Evolutionary conservation across 31 red algal genomes (phyloP).

Genomic region (Bonnemaisonia californica): DNA sequence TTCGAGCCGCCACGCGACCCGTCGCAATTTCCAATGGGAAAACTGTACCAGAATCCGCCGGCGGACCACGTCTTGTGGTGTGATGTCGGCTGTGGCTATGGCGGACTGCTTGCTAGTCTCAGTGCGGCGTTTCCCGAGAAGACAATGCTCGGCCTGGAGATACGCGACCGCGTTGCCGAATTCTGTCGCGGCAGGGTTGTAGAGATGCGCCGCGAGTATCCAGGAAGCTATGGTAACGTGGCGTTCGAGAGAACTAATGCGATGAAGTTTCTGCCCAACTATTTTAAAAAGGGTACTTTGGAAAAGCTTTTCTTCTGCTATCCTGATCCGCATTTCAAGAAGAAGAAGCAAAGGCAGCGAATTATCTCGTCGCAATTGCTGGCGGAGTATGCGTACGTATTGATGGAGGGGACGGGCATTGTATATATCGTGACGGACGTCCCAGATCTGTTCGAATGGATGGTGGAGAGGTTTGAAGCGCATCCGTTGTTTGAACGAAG

Average conservation of each 20-base stretch:
- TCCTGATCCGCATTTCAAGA: slow-evolving; percentile 99
- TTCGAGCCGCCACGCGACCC: slow-evolving; percentile 78
- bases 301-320: slow-evolving; percentile 95
- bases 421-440: slow-evolving; percentile 95
- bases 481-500: slow-evolving; percentile 78
- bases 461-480: slow-evolving; percentile 62
- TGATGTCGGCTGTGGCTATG: slow-evolving; percentile 96
- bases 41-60: slow-evolving; percentile 46
- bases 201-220: slow-evolving; percentile 64
- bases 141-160: slow-evolving; percentile 91
- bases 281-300: slow-evolving; percentile 64
- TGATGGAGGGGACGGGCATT: slow-evolving; percentile 51
- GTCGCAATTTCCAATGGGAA: slow-evolving; percentile 30
- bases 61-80: slow-evolving; percentile 50
- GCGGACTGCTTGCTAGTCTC: slow-evolving; percentile 81
- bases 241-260: slow-evolving; percentile 89
- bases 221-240: slow-evolving; percentile 72
- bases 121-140: slow-evolving; percentile 66
- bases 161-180: slow-evolving; percentile 81
- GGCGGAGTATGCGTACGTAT: slow-evolving; percentile 88
- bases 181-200: slow-evolving; percentile 57
- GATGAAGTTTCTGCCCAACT: slow-evolving; percentile 92
- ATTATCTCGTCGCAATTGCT: slow-evolving; percentile 84
- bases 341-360: slow-evolving; percentile 87
- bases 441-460: slow-evolving; percentile 87